Base-by-base conservation (phyloP, 2,329 filamentous ascomycete species). In the Didymellaceae sp. region DNA sequence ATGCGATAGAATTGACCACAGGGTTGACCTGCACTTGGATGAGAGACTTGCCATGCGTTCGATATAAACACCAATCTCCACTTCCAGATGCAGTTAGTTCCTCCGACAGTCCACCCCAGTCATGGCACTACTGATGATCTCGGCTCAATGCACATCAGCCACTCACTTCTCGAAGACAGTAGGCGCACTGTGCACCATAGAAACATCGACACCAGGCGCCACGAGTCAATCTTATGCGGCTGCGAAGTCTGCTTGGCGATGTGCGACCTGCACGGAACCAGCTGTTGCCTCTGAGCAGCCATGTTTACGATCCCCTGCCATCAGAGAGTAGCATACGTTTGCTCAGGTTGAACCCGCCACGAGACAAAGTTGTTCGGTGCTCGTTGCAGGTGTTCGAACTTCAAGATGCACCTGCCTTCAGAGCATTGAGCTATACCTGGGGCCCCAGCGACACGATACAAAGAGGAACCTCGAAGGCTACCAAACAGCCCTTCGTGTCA, bases 371-470 rank as follows among this genome's bases (percentile, higher is more conserved):
- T 6, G 31, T 66, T 7, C 41, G 20, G 11, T 62, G 61, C 35
- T 63, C 54, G 2, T 32, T 46, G 20, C 24, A 33, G 8, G 32
- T 25, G 16, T 44, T 35, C n/a, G 40, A 43, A 11, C 30, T 43
- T 6, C 6, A 22, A 17, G 22, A 37, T 37, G 42, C 24, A 32
- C 42, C 30, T 20, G 6, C 11, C 0, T 65, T 64, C 46, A 53
- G 52, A 42, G 58, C 61, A 1, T 32, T 65, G 6, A 52, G 48
- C 13, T 65, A 62, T 37, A 63, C 62, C 5, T 42, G 65, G 63
- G 57, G 61, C 4, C 37, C 52, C 30, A 52, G 61, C 2, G 34
- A 46, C 3, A 50, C 49, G 5, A 40, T 25, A 5, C 25, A 60
- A 6, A 50, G 11, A 9, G 10, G 5, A 5, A 9, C 26, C 11